phyloP scores from a whole-genome alignment of 2,329 filamentous ascomycete genomes.

The Ophiostoma tasmaniense region DNA sequence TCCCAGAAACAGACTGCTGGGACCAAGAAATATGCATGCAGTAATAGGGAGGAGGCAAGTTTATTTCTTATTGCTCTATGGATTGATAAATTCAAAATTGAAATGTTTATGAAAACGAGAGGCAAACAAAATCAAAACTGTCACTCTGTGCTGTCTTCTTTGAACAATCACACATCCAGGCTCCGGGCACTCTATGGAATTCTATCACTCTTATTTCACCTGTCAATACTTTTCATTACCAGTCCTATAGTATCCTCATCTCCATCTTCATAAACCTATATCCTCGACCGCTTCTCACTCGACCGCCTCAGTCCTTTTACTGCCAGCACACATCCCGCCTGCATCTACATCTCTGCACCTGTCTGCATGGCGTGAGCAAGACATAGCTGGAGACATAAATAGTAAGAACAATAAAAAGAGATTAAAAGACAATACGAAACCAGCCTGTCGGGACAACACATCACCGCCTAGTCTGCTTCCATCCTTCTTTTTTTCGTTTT shows the following conservation, averaged over 20 bases:
- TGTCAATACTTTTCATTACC: background rate
- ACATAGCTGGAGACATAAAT: background rate
- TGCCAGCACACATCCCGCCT: background rate
- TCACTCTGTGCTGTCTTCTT: too few species aligned
- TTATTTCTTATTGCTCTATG: background rate
- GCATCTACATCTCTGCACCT: background rate
- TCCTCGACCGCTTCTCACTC: background rate
- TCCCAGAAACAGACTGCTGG: constrained; percentile 7
- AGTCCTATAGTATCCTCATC: background rate
- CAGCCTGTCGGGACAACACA: constrained; percentile 16
- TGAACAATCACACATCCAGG: too few species aligned
- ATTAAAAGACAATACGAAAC: background rate
- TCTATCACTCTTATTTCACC: background rate
- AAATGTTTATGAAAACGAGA: background rate
- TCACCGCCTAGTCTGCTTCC: background rate
- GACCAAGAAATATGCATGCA: constrained; percentile 5
- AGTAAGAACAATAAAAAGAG: background rate
- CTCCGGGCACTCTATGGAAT: too few species aligned
- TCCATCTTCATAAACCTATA: background rate
- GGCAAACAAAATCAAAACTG: background rate
- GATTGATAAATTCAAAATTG: background rate
- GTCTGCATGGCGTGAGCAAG: background rate
- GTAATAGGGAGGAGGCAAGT: background rate
- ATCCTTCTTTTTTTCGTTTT: background rate
- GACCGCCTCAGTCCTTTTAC: background rate